Evolutionary conservation across 768 basidiomycete species (phyloP), one percentile per base, ranked within the genome.

Genomic region (Cyclocybe cylindracea): DNA sequence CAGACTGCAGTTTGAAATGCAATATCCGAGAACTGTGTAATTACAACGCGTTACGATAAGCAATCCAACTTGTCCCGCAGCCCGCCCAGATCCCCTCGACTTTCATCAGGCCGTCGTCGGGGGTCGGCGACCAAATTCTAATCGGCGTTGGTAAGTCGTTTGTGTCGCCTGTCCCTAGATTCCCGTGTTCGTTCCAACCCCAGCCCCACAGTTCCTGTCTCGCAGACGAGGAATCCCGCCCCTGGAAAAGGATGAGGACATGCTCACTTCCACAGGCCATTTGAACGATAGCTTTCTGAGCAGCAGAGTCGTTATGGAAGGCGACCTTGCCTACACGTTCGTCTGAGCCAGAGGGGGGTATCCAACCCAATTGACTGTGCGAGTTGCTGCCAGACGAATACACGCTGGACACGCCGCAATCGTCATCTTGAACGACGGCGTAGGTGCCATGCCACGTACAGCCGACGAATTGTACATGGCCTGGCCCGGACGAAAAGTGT

Each of bases 121-220:
- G 32, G 16, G 43, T 36, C 19, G 43, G 53, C 5, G 83, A 78
- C 83, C 87, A 87, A 9, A 90, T 61, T 55, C 69, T 79, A 9
- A 70, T 64, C 11, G 87, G 86, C 11, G 62, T 24, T 6, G 60
- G 54, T 7, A 80, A 67, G 59, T 94, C 86, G 3, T 75, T 70
- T 4, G 80, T 82, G 34, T 77, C 72, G 0, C 85, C 87, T 18
- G 83, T 62, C 0, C 91, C 94, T 24, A 98, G 74, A 67, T 97
- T 98, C 6, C 96, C 96, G 64, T 98, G 96, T 67, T 98, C 96
- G 66, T 98, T 98, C 95, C 96, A 98, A 0, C 96, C 96, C 91
- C 95, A 97, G 0, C 84, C 90, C 82, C 84, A 90, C 0, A 94
- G 78, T 56, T 81, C 19, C 6, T 45, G n/a, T 10, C 78, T 1